phyloP scores from a whole-genome alignment of 768 basidiomycete species.

The Suillus decipiens region DNA sequence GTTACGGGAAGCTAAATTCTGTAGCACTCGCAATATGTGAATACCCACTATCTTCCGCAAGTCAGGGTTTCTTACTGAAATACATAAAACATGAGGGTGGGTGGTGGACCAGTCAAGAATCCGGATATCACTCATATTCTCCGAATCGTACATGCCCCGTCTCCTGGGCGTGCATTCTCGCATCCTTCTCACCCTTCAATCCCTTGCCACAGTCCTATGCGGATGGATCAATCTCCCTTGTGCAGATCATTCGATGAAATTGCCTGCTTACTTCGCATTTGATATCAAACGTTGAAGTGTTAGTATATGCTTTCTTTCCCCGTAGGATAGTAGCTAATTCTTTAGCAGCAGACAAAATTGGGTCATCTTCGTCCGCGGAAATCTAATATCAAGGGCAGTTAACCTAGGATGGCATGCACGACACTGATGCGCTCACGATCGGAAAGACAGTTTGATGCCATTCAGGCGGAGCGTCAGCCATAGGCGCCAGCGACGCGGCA shows the following conservation, averaged over 20 bases:
- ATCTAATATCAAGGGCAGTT: constrained; percentile 18
- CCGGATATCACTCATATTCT: constrained; percentile 56
- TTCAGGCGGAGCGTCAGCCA: constrained; percentile 70
- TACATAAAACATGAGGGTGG: background rate
- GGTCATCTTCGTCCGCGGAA: constrained; percentile 45
- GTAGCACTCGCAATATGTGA: background rate
- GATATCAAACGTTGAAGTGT: constrained; percentile 88
- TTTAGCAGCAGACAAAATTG: constrained; percentile 62
- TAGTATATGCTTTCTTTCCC: constrained; percentile 82
- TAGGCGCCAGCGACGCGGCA: constrained; percentile 80
- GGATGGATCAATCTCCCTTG: constrained; percentile 8
- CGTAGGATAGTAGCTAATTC: constrained; percentile 74
- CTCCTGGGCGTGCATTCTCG: constrained; percentile 80
- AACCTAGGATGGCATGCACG: background rate
- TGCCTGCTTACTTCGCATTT: constrained; percentile 71
- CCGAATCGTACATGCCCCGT: constrained; percentile 88
- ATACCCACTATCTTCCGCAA: background rate
- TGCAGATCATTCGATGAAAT: constrained; percentile 9
- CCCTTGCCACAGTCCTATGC: constrained; percentile 76
- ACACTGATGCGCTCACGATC: constrained; percentile 40
- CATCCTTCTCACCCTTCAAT: constrained; percentile 92
- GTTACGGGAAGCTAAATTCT: constrained; percentile 23
- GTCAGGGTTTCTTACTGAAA: background rate
- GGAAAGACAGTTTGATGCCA: constrained; percentile 91
- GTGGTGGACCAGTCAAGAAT: background rate